Evolutionary conservation across 2,329 filamentous ascomycete genomes (phyloP).

Genomic region (Podosphaera leucotricha): DNA sequence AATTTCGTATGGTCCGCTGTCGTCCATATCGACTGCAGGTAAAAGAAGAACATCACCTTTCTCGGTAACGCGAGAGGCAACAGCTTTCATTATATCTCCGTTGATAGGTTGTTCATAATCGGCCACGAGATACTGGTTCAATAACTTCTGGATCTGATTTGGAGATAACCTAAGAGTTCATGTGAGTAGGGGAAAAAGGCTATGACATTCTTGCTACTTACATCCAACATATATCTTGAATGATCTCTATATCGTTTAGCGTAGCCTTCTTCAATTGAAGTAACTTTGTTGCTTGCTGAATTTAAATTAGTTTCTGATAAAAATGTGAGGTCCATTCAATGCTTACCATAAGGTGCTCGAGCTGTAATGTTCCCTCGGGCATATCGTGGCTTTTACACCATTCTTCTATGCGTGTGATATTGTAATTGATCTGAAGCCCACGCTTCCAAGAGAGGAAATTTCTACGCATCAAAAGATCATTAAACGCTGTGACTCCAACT

Average conservation of each 20-base stretch:
- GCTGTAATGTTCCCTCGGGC: conserved; percentile 89
- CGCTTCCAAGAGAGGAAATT: conserved; percentile 99
- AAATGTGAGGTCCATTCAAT: neutral
- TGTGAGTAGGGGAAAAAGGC: neutral
- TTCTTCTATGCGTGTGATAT: conserved; percentile 96
- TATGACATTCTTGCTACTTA: conserved; percentile 28
- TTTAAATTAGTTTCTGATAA: conserved; percentile 3
- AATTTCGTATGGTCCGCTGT: conserved; percentile 95
- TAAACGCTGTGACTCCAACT: conserved; percentile 94
- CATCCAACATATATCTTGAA: conserved; percentile 99
- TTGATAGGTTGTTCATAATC: conserved; percentile 99
- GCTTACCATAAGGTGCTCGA: conserved; percentile 87
- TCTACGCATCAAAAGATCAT: conserved; percentile 87
- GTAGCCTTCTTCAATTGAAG: conserved; percentile 97
- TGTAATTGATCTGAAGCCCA: conserved; percentile 98
- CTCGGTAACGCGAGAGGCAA: conserved; percentile 87
- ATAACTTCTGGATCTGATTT: conserved; percentile 95
- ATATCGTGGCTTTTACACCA: conserved; percentile 99
- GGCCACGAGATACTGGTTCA: conserved; percentile 95
- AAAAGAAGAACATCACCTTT: conserved; percentile 92
- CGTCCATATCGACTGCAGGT: conserved; percentile 94
- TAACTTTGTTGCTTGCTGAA: conserved; percentile 85
- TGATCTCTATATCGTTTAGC: conserved; percentile 97
- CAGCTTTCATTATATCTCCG: conserved; percentile 98
- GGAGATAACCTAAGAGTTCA: conserved; percentile 51